Evolutionary conservation across 1,284 basidiomycete genomes (phyloP).

Genomic region (Volvariella volvacea): DNA sequence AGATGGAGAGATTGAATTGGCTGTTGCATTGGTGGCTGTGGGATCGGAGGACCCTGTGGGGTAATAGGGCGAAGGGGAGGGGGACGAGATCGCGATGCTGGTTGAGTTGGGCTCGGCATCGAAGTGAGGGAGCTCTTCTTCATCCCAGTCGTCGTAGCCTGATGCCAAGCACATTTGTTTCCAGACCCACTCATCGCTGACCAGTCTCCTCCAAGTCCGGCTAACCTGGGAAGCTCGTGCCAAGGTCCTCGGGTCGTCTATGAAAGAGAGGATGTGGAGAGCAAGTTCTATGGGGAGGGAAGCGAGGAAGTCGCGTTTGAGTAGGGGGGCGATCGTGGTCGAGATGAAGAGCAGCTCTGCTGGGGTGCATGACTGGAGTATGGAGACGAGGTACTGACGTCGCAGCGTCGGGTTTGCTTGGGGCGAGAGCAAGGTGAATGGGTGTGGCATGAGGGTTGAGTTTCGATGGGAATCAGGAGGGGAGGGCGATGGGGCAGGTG

Average conservation of each 20-base stretch:
- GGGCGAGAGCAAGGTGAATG: slow-evolving; percentile 15
- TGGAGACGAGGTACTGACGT: slow-evolving; percentile 52
- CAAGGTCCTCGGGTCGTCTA: slow-evolving; percentile 79
- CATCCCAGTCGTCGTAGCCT: slow-evolving; percentile 35
- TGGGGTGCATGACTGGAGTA: slow-evolving; percentile 63
- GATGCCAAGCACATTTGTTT: slow-evolving; percentile 66
- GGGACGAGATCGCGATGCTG: neutral
- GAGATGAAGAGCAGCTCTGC: slow-evolving; percentile 80
- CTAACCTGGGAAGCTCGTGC: slow-evolving; percentile 71
- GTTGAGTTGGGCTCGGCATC: too few relatives aligned
- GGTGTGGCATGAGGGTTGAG: slow-evolving; percentile 13
- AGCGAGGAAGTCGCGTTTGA: slow-evolving; percentile 83
- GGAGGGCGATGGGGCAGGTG: slow-evolving; percentile 56
- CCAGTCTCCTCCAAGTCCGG: slow-evolving; percentile 69
- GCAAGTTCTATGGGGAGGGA: slow-evolving; percentile 83
- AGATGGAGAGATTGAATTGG: too few relatives aligned
- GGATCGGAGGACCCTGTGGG: neutral
- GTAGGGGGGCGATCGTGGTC: slow-evolving; percentile 67
- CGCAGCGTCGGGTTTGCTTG: slow-evolving; percentile 31
- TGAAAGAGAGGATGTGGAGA: slow-evolving; percentile 74
- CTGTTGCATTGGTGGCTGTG: too few relatives aligned
- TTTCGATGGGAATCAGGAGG: slow-evolving; percentile 26
- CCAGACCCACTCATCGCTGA: slow-evolving; percentile 86
- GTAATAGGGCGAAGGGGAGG: neutral
- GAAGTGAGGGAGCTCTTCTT: slow-evolving; percentile 3